phyloP scores from a whole-genome alignment of 2,329 filamentous ascomycete genomes.

The Calonectria pseudoreteaudii region DNA sequence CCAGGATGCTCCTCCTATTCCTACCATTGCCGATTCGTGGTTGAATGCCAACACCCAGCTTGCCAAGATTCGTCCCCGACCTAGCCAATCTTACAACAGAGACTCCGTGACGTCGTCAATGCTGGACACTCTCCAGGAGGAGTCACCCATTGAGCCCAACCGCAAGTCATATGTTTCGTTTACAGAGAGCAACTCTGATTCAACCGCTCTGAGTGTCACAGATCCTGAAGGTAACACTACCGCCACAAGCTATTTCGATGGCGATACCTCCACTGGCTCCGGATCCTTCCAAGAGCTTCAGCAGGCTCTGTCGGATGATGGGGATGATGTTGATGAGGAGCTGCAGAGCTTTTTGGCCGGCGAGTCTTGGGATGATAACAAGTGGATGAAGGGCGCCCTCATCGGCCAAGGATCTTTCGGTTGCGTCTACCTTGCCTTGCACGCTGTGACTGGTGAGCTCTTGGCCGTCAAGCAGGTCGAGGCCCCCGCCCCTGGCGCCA shows the following conservation, averaged over 20 bases:
- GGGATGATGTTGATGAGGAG: slow-evolving; percentile 91
- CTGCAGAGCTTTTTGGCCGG: slow-evolving; percentile 90
- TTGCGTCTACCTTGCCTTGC: slow-evolving; percentile 92
- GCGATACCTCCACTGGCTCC: slow-evolving; percentile 76
- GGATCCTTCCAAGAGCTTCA: slow-evolving; percentile 87
- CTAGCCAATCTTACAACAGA: slow-evolving; percentile 66
- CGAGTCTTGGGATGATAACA: slow-evolving; percentile 95
- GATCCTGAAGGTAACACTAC: slow-evolving; percentile 80
- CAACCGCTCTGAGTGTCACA: slow-evolving; percentile 76
- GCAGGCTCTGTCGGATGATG: slow-evolving; percentile 88
- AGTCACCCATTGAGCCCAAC: slow-evolving; percentile 86
- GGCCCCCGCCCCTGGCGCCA: slow-evolving; percentile 81
- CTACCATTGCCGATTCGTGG: slow-evolving; percentile 96
- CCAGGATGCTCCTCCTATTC: slow-evolving; percentile 92
- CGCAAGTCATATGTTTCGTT: slow-evolving; percentile 97
- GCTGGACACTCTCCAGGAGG: slow-evolving; percentile 90
- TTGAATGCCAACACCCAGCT: slow-evolving; percentile 64
- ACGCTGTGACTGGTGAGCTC: slow-evolving; percentile 95
- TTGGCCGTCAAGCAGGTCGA: slow-evolving; percentile 99
- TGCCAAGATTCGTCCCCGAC: slow-evolving; percentile 53
- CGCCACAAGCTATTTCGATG: slow-evolving; percentile 87
- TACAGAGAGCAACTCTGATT: slow-evolving; percentile 80
- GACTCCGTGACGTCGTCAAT: slow-evolving; percentile 92
- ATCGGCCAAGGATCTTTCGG: slow-evolving; percentile 98
- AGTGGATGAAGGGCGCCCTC: slow-evolving; percentile 99